Evolutionary conservation across 768 basidiomycete genomes (phyloP).

Genomic region (Tricholoma furcatifolium): DNA sequence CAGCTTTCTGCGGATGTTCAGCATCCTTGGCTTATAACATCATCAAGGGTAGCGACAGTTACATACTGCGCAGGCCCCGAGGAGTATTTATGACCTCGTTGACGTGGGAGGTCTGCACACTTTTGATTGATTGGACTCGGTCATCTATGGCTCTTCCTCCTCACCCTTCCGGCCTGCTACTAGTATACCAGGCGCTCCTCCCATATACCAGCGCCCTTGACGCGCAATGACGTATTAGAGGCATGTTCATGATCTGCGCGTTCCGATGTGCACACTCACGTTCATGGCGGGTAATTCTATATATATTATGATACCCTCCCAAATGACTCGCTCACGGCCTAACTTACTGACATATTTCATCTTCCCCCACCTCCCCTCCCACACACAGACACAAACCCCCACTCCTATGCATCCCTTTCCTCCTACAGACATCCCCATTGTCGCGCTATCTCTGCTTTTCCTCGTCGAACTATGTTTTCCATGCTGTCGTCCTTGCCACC

Average conservation of each 20-base stretch:
- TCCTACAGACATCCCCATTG: background rate
- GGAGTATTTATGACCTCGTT: conserved; percentile 19
- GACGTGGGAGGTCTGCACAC: conserved; percentile 10
- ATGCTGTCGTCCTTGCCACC: too few relatives aligned
- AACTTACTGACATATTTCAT: background rate
- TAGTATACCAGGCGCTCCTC: conserved; percentile 4
- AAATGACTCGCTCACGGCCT: conserved; percentile 12
- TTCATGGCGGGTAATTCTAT: conserved; percentile 7
- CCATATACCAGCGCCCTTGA: conserved; percentile 7
- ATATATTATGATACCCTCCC: conserved; percentile 14
- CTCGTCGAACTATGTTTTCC: background rate
- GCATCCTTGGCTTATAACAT: background rate
- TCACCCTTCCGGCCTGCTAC: conserved; percentile 12
- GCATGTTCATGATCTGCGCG: background rate
- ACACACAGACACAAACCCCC: background rate
- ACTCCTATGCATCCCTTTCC: background rate
- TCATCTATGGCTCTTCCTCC: conserved; percentile 9
- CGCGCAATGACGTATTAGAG: conserved; percentile 3
- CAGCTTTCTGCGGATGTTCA: background rate
- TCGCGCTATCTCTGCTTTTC: background rate
- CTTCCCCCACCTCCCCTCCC: background rate
- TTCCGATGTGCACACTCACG: conserved; percentile 1
- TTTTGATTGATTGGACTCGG: conserved; percentile 9
- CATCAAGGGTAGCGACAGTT: background rate
- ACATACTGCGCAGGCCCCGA: background rate